phyloP scores from a whole-genome alignment of 805 yeast genomes.

The Spathaspora girioi region DNA sequence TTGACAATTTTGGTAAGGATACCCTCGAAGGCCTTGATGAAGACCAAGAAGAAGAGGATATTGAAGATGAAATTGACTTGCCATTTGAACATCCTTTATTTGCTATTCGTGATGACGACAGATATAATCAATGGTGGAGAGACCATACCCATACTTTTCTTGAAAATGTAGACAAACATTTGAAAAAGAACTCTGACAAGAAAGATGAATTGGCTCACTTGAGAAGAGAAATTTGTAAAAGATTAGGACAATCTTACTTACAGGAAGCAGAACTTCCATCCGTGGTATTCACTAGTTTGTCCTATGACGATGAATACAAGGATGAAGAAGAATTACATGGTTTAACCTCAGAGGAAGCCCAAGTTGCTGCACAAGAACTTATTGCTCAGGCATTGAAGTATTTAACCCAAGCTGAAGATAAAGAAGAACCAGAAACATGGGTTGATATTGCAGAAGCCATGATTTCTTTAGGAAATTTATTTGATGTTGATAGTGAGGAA shows the following conservation, averaged over 20 bases:
- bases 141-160: constrained; percentile 35
- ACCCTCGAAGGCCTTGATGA: constrained; percentile 50
- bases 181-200: constrained; percentile 3
- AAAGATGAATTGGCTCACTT: constrained; percentile 12
- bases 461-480: constrained; percentile 73
- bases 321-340: constrained; percentile 31
- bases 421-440: constrained; percentile 77
- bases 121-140: constrained; percentile 57
- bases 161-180: constrained; percentile 23
- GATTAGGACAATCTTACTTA: constrained; percentile 60
- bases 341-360: constrained; percentile 39
- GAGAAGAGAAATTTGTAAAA: constrained; percentile 40
- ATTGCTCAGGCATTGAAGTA: constrained; percentile 54
- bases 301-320: constrained; percentile 49
- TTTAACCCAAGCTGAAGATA: constrained; percentile 57
- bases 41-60: constrained; percentile 34
- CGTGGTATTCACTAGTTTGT: constrained; percentile 48
- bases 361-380: constrained; percentile 43
- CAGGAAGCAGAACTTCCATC: constrained; percentile 65
- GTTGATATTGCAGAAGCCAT: constrained; percentile 83
- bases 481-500: constrained; percentile 58
- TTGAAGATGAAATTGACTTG: constrained; percentile 33
- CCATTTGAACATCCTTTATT: constrained; percentile 55
- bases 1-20: constrained; percentile 60
- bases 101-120: constrained; percentile 33